Base-by-base conservation (phyloP, 2,329 filamentous ascomycete genomes). In the Hymenoscyphus scutula region DNA sequence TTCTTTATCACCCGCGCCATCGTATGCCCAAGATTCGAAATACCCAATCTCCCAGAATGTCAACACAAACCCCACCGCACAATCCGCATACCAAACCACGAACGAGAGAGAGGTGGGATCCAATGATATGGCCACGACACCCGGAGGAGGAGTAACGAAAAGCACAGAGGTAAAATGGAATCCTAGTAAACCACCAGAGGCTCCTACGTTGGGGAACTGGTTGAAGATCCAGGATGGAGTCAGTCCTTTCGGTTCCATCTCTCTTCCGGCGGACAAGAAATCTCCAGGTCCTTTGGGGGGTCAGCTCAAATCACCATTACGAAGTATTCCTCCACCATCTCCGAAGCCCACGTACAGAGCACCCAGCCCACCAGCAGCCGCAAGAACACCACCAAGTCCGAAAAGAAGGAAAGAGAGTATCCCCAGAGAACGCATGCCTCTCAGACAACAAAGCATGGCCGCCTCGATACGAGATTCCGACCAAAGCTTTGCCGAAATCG, bases 81-180 rank as follows among this genome's bases (percentile, higher is more conserved):
- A 68, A 37, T 61, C 65, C 37, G 60, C 53, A 11, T 55, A 56
- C 55, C 60, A 27, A 58, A 34, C 32, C 32, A 34, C 1, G 56
- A 37, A 58, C 34, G 19, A 45, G 5, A 27, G 56, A 32, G 45
- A 53, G 5, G 19, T 27, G 19, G 27, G 25, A 25, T 15, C 27
- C n/a, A 64, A 59, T 25, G 58, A 38, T 2, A 64, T 60, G 23
- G 32, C 58, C 29, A 48, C 37, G 37, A 62, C 60, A 41, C 30
- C 53, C 6, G 29, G 48, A 58, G 56, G 60, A 19, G 56, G 62
- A n/a, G 13, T 34, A 5, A 37, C 13, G 25, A 58, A 48, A 5
- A 51, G 59, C n/a, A 37, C 71, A 4, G 70, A 69, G 62, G 60
- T 71, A 23, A 37, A 60, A 53, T 72, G 69, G 70, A 70, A 72